Conservation (phyloP, 495 filamentous ascomycete species). For the Aspergillus nanangensis region DNA sequence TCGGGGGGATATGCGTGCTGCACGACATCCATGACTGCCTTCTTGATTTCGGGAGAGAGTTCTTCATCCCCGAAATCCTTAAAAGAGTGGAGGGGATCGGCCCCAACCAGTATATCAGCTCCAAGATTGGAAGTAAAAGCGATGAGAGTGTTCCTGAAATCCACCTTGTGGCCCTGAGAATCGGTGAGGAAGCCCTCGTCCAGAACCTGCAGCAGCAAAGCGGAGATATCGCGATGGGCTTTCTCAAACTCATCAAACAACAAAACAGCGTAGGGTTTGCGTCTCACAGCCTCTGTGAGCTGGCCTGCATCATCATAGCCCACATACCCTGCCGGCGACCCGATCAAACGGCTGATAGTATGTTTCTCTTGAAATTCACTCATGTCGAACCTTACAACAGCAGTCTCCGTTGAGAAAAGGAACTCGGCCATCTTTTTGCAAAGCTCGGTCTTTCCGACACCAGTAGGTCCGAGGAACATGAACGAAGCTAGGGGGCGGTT, state of each 20-base stretch:
- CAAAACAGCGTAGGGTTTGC: slow-evolving; percentile 93
- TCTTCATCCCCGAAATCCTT: slow-evolving; percentile 57
- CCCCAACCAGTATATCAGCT: slow-evolving; percentile 45
- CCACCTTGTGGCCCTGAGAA: slow-evolving; percentile 90
- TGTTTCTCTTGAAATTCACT: slow-evolving; percentile 97
- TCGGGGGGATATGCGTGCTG: slow-evolving; percentile 75
- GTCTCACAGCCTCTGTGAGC: slow-evolving; percentile 88
- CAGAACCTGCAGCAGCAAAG: slow-evolving; percentile 89
- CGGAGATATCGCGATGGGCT: slow-evolving; percentile 90
- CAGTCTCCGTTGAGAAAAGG: slow-evolving; percentile 85
- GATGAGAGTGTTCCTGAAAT: slow-evolving; percentile 94
- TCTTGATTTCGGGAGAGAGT: slow-evolving; percentile 63
- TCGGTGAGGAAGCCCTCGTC: slow-evolving; percentile 97
- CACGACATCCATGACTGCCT: slow-evolving; percentile 87
- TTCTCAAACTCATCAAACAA: slow-evolving; percentile 98
- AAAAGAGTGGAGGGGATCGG: slow-evolving; percentile 33
- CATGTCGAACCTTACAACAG: slow-evolving; percentile 95
- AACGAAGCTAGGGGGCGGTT: slow-evolving; percentile 90
- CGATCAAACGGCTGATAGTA: slow-evolving; percentile 88
- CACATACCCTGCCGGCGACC: slow-evolving; percentile 87
- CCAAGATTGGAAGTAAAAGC: slow-evolving; percentile 92
- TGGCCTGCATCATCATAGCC: slow-evolving; percentile 98
- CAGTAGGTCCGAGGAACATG: slow-evolving; percentile 96
- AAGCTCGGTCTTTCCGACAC: slow-evolving; percentile 94
- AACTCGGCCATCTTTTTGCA: slow-evolving; percentile 95